phyloP scores from a whole-genome alignment of 495 filamentous ascomycete species.

The Elaphomyces granulatus region DNA sequence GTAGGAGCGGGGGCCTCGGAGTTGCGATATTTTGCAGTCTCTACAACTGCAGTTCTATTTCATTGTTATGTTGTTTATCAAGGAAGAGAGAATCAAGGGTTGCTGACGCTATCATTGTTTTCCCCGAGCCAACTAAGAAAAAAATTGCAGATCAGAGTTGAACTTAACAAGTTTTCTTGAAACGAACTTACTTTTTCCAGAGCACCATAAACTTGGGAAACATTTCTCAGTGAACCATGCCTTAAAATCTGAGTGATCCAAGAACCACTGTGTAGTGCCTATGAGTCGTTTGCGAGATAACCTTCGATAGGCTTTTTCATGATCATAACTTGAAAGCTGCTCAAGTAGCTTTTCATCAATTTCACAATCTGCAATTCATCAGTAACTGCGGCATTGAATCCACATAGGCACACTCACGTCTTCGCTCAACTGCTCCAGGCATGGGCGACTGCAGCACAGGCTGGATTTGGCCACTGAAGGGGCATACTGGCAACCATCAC shows the following conservation, averaged over 20 bases:
- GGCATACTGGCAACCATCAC: not conserved
- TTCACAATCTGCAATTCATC: slow-evolving; percentile 1
- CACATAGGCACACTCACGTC: not conserved
- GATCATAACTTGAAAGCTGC: slow-evolving; percentile 12
- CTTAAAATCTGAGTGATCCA: slow-evolving; percentile 11
- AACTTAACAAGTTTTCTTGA: not conserved
- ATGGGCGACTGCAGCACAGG: too few relatives aligned
- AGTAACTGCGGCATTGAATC: not conserved
- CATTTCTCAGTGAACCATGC: slow-evolving; percentile 6
- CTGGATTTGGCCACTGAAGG: not conserved
- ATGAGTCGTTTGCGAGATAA: slow-evolving; percentile 8
- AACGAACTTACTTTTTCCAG: slow-evolving; percentile 13
- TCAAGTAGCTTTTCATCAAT: slow-evolving; percentile 1
- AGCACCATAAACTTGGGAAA: slow-evolving; percentile 13
- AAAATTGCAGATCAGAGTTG: slow-evolving; percentile 2
- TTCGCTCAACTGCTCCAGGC: not conserved
- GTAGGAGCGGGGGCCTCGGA: not conserved
- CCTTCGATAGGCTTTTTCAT: slow-evolving; percentile 10
- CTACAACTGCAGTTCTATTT: slow-evolving; percentile 7
- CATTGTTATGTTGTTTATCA: not conserved
- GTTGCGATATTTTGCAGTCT: slow-evolving; percentile 2
- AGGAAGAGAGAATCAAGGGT: not conserved
- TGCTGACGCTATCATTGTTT: slow-evolving; percentile 16
- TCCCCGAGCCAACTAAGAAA: slow-evolving; percentile 15
- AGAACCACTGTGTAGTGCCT: slow-evolving; percentile 13